These are phyloP conservation scores for Apophysomyces variabilis DNA, from an alignment of 371 early-diverging fungal genomes.

Conservation along the genomic window DNA sequence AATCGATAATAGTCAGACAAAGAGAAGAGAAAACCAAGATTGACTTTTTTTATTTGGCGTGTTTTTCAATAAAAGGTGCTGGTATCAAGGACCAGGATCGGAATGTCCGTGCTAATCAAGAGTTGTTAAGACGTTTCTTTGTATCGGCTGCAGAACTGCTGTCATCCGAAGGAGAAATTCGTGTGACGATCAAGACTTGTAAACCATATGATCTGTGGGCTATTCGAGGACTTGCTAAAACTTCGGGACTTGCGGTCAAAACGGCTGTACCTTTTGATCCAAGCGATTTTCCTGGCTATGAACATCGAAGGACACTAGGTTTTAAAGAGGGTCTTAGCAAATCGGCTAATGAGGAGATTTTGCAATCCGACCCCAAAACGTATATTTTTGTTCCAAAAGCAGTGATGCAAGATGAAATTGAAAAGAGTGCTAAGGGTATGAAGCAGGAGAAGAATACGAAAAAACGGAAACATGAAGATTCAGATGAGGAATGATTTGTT, in stretches of 20 bases:
- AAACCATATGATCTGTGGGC: constrained; percentile 91
- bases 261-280: constrained; percentile 70
- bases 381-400: constrained; percentile 70
- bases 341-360: constrained; percentile 82
- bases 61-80: constrained; percentile 44
- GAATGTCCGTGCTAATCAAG: constrained; percentile 86
- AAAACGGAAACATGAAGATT: constrained; percentile 27
- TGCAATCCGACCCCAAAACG: constrained; percentile 66
- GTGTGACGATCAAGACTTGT: constrained; percentile 85
- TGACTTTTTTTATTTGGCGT: no score
- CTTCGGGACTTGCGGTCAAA: constrained; percentile 62
- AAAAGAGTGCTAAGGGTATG: constrained; percentile 31
- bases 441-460: constrained; percentile 24
- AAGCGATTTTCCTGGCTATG: constrained; percentile 82
- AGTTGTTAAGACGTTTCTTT: constrained; percentile 75
- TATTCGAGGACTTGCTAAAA: constrained; percentile 74
- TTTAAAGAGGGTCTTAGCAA: constrained; percentile 82
- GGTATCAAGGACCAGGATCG: constrained; percentile 94
- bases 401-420: constrained; percentile 55
- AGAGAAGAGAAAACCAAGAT: no score
- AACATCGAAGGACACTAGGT: constrained; percentile 94
- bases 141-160: constrained; percentile 63
- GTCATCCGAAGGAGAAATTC: constrained; percentile 67
- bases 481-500: constrained; percentile 7
- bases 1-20: not conserved